These are phyloP conservation scores for Raphanus raphanistrum DNA, from an alignment of 345 rosid genomes.

Conservation along the genomic window DNA sequence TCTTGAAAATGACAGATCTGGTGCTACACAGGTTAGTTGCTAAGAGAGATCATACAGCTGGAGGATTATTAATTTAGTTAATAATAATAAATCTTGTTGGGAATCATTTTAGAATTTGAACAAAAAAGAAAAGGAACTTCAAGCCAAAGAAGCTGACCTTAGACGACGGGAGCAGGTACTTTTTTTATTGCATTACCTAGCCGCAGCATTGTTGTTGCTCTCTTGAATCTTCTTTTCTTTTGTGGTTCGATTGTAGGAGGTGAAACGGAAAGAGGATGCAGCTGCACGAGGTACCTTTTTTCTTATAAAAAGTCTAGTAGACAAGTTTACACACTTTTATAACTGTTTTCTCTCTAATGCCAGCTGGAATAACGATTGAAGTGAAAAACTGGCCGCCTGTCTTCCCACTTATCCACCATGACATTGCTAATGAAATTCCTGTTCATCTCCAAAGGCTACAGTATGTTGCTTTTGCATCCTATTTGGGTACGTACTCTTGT, in stretches of 20 bases:
- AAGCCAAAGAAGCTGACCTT: constrained; percentile 94
- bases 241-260: constrained; percentile 54
- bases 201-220: too few species aligned
- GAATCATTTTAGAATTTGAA: constrained; percentile 65
- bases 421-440: constrained; percentile 82
- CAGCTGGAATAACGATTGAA: constrained; percentile 74
- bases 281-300: constrained; percentile 71
- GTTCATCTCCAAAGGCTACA: constrained; percentile 78
- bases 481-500: constrained; percentile 48
- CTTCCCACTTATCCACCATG: constrained; percentile 85
- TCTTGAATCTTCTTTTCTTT: constrained; percentile 7
- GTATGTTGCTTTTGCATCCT: constrained; percentile 71
- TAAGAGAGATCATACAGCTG: not conserved
- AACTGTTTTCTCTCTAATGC: constrained; percentile 14
- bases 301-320: not conserved
- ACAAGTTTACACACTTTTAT: not conserved
- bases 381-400: constrained; percentile 91
- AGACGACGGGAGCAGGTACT: constrained; percentile 88
- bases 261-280: constrained; percentile 90
- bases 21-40: constrained; percentile 39
- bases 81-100: not conserved
- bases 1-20: constrained; percentile 55
- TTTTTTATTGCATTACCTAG: too few species aligned
- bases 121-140: constrained; percentile 91
- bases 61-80: not conserved